Evolutionary conservation across 1,284 basidiomycete species (phyloP).

Genomic region (Heterobasidion irregulare): DNA sequence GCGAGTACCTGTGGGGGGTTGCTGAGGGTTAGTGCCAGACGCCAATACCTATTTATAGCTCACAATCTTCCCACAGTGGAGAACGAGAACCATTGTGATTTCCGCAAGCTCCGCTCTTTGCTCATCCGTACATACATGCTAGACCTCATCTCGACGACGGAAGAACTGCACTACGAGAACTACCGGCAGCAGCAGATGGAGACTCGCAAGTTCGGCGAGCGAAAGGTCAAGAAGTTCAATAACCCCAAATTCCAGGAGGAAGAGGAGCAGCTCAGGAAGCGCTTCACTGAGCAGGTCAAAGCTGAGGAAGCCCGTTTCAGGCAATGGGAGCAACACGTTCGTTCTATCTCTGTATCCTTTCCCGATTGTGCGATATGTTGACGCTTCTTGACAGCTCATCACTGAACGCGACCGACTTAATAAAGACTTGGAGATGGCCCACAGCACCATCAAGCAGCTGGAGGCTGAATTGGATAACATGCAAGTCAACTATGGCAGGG

Average conservation of each 20-base stretch:
- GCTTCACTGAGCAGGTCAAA: conserved; percentile 99
- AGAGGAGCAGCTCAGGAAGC: conserved; percentile 92
- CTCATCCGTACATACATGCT: conserved; percentile 99
- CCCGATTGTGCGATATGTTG: background rate
- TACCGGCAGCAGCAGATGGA: conserved; percentile 99
- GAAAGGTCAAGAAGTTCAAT: conserved; percentile 98
- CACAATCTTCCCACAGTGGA: conserved; percentile 56
- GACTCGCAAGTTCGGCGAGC: conserved; percentile 98
- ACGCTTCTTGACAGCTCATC: conserved; percentile 62
- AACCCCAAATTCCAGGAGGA: conserved; percentile 99
- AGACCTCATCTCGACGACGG: conserved; percentile 92
- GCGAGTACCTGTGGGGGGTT: conserved; percentile 99
- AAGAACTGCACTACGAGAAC: conserved; percentile 96
- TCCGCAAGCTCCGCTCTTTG: conserved; percentile 94
- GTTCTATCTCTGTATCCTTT: conserved; percentile 20
- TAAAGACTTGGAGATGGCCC: conserved; percentile 91
- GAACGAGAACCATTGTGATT: conserved; percentile 99
- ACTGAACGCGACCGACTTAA: conserved; percentile 95
- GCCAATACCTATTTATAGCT: background rate
- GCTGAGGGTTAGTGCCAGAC: conserved; percentile 67
- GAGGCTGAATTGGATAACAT: conserved; percentile 87
- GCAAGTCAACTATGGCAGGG: conserved; percentile 77
- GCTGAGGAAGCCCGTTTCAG: conserved; percentile 96
- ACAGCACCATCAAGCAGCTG: conserved; percentile 86
- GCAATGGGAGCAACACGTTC: conserved; percentile 97